Percentiles rank a stretch among this genome's conserved stretches.
These are phyloP conservation scores for Tephrocybe rancida DNA, from an alignment of 768 basidiomycete species.

Conservation along the genomic window DNA sequence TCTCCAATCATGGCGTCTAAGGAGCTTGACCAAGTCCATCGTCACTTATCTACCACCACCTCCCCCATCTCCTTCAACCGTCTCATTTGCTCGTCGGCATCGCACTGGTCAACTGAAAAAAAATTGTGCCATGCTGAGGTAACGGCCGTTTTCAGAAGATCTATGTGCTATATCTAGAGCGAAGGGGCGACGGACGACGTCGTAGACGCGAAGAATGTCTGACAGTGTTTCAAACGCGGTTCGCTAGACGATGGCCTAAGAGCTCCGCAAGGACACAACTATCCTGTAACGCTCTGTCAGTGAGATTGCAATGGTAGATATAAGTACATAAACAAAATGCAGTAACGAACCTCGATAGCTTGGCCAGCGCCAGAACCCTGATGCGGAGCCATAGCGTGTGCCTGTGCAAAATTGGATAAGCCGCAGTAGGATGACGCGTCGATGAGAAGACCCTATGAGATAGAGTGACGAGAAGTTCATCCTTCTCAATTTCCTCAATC, in stretches of 20 bases:
- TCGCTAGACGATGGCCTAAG: conserved; percentile 17
- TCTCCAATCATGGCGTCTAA: conserved; percentile 27
- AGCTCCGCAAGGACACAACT: conserved; percentile 37
- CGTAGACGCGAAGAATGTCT: conserved; percentile 31
- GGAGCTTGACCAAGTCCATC: conserved; percentile 42
- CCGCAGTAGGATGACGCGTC: neutral
- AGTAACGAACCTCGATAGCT: conserved; percentile 39
- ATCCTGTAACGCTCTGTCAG: conserved; percentile 32
- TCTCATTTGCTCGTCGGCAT: conserved; percentile 15
- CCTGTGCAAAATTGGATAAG: conserved; percentile 17
- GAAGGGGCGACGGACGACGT: conserved; percentile 38
- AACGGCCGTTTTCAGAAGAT: conserved; percentile 17
- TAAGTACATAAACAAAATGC: neutral
- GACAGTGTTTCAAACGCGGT: conserved; percentile 20
- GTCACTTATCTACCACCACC: conserved; percentile 36
- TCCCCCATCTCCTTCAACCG: conserved; percentile 27
- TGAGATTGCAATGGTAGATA: neutral
- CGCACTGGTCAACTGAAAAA: conserved; percentile 20
- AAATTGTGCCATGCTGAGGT: conserved; percentile 20
- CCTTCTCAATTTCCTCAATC: conserved; percentile 27
- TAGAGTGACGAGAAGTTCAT: conserved; percentile 33
- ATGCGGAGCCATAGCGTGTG: conserved; percentile 49
- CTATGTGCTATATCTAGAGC: conserved; percentile 25
- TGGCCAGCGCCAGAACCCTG: conserved; percentile 53
- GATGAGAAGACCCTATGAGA: conserved; percentile 34